These are phyloP conservation scores for Canavalia ensiformis DNA, from an alignment of 306 rosid species.

Conservation along the genomic window DNA sequence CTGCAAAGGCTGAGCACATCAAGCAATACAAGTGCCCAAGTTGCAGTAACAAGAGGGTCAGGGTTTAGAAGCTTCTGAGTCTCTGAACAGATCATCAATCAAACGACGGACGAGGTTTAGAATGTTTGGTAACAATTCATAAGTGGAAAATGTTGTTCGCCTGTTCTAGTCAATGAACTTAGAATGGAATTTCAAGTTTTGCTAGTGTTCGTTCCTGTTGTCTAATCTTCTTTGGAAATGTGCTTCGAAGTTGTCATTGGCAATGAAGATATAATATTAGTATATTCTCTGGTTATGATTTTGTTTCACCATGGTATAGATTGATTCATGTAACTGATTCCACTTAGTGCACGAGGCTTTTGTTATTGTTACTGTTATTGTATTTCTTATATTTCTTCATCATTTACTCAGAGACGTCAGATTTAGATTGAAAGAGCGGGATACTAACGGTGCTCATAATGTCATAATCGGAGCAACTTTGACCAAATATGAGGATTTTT, in stretches of 20 bases:
- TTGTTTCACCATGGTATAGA: neutral
- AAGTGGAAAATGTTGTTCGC: slow-evolving; percentile 53
- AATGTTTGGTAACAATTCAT: slow-evolving; percentile 54
- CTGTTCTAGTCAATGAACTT: slow-evolving; percentile 62
- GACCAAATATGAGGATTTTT: no score
- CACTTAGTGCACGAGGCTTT: no score
- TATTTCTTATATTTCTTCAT: neutral
- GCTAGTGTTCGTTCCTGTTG: slow-evolving; percentile 57
- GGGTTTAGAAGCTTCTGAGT: slow-evolving; percentile 58
- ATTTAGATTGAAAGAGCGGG: no score
- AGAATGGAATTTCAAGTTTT: slow-evolving; percentile 71
- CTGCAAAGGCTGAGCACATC: no score
- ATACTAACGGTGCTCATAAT: no score
- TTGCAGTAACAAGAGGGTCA: slow-evolving; percentile 79
- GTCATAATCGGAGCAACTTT: no score
- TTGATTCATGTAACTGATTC: no score
- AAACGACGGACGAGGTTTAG: slow-evolving; percentile 52
- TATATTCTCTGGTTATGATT: slow-evolving; percentile 42
- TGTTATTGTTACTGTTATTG: no score
- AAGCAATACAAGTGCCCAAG: no score
- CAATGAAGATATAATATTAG: slow-evolving; percentile 49
- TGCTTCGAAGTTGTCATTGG: slow-evolving; percentile 62
- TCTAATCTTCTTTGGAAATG: slow-evolving; percentile 57
- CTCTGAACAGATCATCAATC: slow-evolving; percentile 36
- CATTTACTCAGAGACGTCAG: neutral